Evolutionary conservation across 257 asterid species (phyloP).

Genomic region (Nicotiana attenuata): DNA sequence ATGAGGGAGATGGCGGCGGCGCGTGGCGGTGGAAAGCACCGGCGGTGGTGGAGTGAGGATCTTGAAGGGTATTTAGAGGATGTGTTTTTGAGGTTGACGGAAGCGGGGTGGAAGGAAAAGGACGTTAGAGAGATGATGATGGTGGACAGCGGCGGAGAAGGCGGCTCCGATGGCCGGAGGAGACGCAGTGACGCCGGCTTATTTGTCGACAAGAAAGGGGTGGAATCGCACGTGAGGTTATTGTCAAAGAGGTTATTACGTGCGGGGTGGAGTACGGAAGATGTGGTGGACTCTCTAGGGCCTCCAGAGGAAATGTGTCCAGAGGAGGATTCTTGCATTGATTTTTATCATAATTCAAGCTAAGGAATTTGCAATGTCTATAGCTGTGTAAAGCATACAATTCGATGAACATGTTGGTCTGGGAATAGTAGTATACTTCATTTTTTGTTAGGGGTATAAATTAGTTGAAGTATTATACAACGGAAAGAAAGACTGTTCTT

Average conservation of each 20-base stretch:
- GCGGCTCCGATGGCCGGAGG: neutral
- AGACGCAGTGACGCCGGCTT: neutral
- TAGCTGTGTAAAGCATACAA: neutral
- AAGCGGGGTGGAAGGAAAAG: conserved; percentile 90
- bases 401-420: neutral
- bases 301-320: conserved; percentile 11
- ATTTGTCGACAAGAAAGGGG: conserved; percentile 16
- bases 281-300: conserved; percentile 73
- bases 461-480: neutral
- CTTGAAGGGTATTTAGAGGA: conserved; percentile 57
- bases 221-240: conserved; percentile 38
- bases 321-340: conserved; percentile 45
- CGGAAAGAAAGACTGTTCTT: neutral
- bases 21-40: conserved; percentile 12
- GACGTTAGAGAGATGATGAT: conserved; percentile 91
- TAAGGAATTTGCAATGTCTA: neutral
- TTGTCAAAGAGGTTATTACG: conserved; percentile 45
- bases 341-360: conserved; percentile 17
- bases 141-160: conserved; percentile 43
- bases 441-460: neutral
- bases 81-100: conserved; percentile 47
- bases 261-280: conserved; percentile 87
- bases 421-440: neutral
- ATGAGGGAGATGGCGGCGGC: conserved; percentile 32
- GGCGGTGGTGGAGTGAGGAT: conserved; percentile 63